Percentiles rank a stretch among this genome's conserved stretches.
Conservation (phyloP, 1,139 yeast species). For the Candida pseudocylindracea region DNA sequence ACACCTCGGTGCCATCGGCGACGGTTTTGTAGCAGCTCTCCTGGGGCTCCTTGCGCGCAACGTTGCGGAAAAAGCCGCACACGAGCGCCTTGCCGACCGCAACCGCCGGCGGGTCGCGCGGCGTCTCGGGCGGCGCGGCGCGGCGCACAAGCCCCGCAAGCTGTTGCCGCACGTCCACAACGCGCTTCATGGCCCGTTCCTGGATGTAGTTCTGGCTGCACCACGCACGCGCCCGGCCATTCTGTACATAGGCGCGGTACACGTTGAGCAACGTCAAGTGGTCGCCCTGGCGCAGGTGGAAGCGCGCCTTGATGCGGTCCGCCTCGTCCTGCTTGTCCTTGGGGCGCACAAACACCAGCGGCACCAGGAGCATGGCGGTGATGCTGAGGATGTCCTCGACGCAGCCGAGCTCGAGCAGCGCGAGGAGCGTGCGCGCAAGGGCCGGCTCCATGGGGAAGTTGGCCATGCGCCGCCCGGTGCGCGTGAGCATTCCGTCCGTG, state of each 20-base stretch:
- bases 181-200: conserved; percentile 56
- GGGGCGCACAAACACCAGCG: conserved; percentile 68
- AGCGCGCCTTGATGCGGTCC: conserved; percentile 53
- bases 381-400: conserved; percentile 69
- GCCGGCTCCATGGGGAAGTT: conserved; percentile 94
- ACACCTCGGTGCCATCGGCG: conserved; percentile 56
- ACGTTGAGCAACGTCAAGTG: conserved; percentile 73
- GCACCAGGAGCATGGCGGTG: conserved; percentile 84
- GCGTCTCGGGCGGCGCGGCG: conserved; percentile 22
- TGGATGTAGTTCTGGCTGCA: conserved; percentile 68
- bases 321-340: conserved; percentile 54
- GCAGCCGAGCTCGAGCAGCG: conserved; percentile 55
- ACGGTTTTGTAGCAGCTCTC: conserved; percentile 61
- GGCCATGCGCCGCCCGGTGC: conserved; percentile 65
- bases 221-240: conserved; percentile 46
- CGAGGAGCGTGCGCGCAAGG: conserved; percentile 58
- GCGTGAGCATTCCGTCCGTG: conserved; percentile 52
- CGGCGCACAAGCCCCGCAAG: conserved; percentile 37
- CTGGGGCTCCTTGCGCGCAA: conserved; percentile 52
- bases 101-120: conserved; percentile 46
- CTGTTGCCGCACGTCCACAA: conserved; percentile 62
- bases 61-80: conserved; percentile 71
- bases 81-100: conserved; percentile 52
- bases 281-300: conserved; percentile 67
- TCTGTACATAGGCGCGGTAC: conserved; percentile 53